Evolutionary conservation across 2,329 filamentous ascomycete species (phyloP).

Genomic region (Colletotrichum sp.): DNA sequence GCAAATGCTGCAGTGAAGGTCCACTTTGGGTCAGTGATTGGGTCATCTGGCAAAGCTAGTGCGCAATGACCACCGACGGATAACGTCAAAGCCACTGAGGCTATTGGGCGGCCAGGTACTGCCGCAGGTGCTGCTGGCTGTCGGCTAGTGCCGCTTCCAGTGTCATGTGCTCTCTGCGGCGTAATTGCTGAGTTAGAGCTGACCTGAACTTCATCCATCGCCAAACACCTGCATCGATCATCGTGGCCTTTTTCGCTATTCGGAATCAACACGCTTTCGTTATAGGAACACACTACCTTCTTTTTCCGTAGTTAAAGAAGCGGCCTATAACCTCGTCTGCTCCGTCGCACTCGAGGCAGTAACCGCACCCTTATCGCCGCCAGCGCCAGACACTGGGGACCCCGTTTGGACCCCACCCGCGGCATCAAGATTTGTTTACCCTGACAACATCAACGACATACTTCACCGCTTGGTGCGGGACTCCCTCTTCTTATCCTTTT

Average conservation of each 20-base stretch:
- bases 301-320: background rate
- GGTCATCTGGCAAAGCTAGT: background rate
- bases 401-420: slow-evolving; percentile 12
- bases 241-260: background rate
- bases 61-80: slow-evolving; percentile 14
- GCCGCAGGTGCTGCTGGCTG: background rate
- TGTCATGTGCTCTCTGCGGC: slow-evolving; percentile 20
- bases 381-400: background rate
- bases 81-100: slow-evolving; percentile 19
- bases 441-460: slow-evolving; percentile 6
- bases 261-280: background rate
- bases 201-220: background rate
- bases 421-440: slow-evolving; percentile 20
- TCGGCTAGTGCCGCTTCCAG: slow-evolving; percentile 5
- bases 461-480: slow-evolving; percentile 16
- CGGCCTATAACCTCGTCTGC: background rate
- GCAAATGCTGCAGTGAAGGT: background rate
- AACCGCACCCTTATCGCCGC: slow-evolving; percentile 5
- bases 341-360: background rate
- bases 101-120: background rate
- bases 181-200: background rate
- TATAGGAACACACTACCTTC: background rate
- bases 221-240: background rate
- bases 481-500: background rate
- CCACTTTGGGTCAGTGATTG: background rate